These are phyloP conservation scores for Dichomitus squalens DNA, from an alignment of 1,284 basidiomycete species.

Conservation along the genomic window DNA sequence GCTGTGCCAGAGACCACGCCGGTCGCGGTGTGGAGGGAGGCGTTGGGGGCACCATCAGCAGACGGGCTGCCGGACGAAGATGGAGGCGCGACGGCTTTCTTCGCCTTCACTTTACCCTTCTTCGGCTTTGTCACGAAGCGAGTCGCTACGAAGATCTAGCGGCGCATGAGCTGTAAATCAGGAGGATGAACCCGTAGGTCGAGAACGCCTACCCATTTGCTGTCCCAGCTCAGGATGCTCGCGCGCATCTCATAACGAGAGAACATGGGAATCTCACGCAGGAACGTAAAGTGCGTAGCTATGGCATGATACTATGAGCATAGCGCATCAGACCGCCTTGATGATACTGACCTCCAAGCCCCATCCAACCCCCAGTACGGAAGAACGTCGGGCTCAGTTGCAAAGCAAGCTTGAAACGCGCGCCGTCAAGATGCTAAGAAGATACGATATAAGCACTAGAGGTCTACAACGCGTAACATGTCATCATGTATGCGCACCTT, in stretches of 20 bases:
- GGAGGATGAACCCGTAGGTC: background rate
- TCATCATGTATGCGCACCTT: conserved; percentile 46
- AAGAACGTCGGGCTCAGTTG: conserved; percentile 64
- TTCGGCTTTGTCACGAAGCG: conserved; percentile 69
- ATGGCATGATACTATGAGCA: background rate
- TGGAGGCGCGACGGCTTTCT: conserved; percentile 8
- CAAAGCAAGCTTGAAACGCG: conserved; percentile 50
- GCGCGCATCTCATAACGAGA: conserved; percentile 70
- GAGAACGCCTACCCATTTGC: conserved; percentile 74
- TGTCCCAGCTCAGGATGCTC: conserved; percentile 74
- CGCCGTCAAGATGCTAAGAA: conserved; percentile 49
- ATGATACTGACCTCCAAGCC: conserved; percentile 59
- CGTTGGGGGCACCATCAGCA: conserved; percentile 28
- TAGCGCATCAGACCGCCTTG: background rate
- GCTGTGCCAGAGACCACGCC: conserved; percentile 22
- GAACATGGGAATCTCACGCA: conserved; percentile 81
- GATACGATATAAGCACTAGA: conserved; percentile 4
- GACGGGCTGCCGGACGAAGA: conserved; percentile 11
- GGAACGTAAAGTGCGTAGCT: conserved; percentile 76
- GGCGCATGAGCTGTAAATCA: background rate
- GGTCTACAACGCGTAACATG: background rate
- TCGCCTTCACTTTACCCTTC: conserved; percentile 31
- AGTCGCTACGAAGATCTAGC: conserved; percentile 62
- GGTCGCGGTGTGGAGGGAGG: conserved; percentile 32
- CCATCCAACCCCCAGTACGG: conserved; percentile 66